Percentiles rank a stretch among this genome's conserved stretches.
These are phyloP conservation scores for Colletotrichum graminicola DNA, from an alignment of 2,329 filamentous ascomycete genomes.

Conservation along the genomic window DNA sequence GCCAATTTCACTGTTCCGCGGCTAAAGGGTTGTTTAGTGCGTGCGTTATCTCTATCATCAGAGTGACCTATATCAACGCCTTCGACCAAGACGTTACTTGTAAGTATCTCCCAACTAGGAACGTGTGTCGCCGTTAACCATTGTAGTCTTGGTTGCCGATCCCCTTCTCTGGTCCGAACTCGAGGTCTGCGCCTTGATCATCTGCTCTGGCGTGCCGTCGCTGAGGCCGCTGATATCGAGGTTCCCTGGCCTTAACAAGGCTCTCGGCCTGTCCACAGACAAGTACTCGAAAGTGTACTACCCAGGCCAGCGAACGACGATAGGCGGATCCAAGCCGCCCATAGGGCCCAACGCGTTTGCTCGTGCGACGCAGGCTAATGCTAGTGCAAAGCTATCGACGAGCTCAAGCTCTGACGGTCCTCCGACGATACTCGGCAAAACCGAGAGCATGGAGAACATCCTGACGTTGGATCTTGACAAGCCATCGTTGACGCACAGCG, in stretches of 20 bases:
- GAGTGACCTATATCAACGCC: constrained; percentile 46
- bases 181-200: constrained; percentile 49
- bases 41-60: constrained; percentile 47
- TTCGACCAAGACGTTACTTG: constrained; percentile 46
- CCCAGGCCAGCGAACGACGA: constrained; percentile 32
- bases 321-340: constrained; percentile 33
- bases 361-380: constrained; percentile 15
- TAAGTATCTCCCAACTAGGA: constrained; percentile 34
- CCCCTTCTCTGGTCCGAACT: constrained; percentile 50
- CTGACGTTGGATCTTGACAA: constrained; percentile 28
- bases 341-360: constrained; percentile 29
- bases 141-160: constrained; percentile 45
- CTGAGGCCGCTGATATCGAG: constrained; percentile 48
- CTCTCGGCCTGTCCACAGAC: constrained; percentile 47
- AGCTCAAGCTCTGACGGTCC: constrained; percentile 29
- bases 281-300: constrained; percentile 36
- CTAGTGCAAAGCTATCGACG: constrained; percentile 22
- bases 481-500: constrained; percentile 31
- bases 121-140: neutral
- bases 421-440: constrained; percentile 18
- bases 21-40: constrained; percentile 39
- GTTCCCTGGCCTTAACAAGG: constrained; percentile 48
- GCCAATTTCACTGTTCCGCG: neutral
- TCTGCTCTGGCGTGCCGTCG: constrained; percentile 51
- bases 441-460: constrained; percentile 38